Evolutionary conservation across 2,329 filamentous ascomycete species (phyloP), one percentile per base, ranked within the genome.

Genomic region (Stenocarpella maydis): DNA sequence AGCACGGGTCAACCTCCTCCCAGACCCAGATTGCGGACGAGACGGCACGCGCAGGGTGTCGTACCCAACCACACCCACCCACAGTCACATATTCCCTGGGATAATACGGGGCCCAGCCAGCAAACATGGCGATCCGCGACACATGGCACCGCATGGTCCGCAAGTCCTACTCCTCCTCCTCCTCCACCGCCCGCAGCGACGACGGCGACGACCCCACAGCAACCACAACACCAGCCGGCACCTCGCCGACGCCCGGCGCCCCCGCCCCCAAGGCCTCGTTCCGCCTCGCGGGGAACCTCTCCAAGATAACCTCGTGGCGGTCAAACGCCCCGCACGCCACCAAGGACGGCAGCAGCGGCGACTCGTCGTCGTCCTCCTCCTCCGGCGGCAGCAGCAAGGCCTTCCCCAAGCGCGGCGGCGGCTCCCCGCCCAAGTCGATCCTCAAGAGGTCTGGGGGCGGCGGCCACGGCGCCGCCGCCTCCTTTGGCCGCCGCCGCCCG

Each of bases 381-480:
- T 34, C 31, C 31, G 4, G 4, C 4, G 31, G 31, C 31, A 54
- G 63, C 71, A 75, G 73, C 69, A 76, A 75, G 67, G 64, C 61
- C 71, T 72, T 72, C 12, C 68, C 26, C 37, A 67, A 60, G 68
- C 41, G 61, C n/a, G 41, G 49, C 58, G 34, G 61, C n/a, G 41
- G 49, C 58, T 63, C 58, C 26, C 58, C 58, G 43, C 58, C 58
- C 28, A 63, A 63, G 43, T 63, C 58, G 14, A 63, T 63, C 58
- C 58, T 63, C 28, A 63, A 63, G 58, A 24, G n/a, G 15, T 49
- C 41, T 6, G 58, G 58, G n/a, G 58, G 21, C 43, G 43, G 41
- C 1, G 39, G 41, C 3, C 37, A 39, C 1, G 31, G 31, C 28
- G 41, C 26, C n/a, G 28, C n/a, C 24, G 61, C 31, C 31, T 67